Conservation (phyloP, 768 basidiomycete genomes). For the Rhodosporidiobolus sp. region DNA sequence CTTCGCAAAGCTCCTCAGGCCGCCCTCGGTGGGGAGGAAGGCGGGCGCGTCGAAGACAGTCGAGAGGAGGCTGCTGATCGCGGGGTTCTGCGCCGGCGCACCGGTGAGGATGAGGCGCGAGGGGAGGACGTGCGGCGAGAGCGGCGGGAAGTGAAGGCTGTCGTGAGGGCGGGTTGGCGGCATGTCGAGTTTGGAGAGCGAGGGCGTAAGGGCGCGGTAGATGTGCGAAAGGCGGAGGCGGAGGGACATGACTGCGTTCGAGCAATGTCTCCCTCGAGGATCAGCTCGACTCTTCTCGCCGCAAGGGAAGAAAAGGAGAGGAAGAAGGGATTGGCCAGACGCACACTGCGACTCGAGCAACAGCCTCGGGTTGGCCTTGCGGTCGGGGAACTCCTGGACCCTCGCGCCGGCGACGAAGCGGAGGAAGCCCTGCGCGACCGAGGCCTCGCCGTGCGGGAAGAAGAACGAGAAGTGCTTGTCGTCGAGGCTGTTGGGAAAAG, state of each 20-base stretch:
- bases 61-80: conserved; percentile 17
- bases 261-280: too few species aligned
- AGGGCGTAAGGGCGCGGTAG: conserved; percentile 9
- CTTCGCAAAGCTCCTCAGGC: neutral
- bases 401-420: conserved; percentile 24
- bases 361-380: conserved; percentile 35
- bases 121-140: conserved; percentile 3
- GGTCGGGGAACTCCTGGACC: conserved; percentile 28
- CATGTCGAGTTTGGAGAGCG: neutral
- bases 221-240: conserved; percentile 25
- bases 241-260: conserved; percentile 15
- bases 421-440: conserved; percentile 16
- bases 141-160: conserved; percentile 7
- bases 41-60: conserved; percentile 13
- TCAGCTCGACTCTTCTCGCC: neutral
- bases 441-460: conserved; percentile 35
- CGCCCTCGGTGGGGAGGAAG: conserved; percentile 1
- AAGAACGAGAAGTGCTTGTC: conserved; percentile 34
- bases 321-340: neutral
- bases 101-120: conserved; percentile 28
- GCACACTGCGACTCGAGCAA: conserved; percentile 32
- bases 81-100: conserved; percentile 12
- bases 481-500: conserved; percentile 22
- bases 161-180: conserved; percentile 1
- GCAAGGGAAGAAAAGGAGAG: neutral